Percentiles rank a stretch among this genome's conserved stretches.
Conservation (phyloP, 768 basidiomycete genomes). For the Termitomyces titanicus region DNA sequence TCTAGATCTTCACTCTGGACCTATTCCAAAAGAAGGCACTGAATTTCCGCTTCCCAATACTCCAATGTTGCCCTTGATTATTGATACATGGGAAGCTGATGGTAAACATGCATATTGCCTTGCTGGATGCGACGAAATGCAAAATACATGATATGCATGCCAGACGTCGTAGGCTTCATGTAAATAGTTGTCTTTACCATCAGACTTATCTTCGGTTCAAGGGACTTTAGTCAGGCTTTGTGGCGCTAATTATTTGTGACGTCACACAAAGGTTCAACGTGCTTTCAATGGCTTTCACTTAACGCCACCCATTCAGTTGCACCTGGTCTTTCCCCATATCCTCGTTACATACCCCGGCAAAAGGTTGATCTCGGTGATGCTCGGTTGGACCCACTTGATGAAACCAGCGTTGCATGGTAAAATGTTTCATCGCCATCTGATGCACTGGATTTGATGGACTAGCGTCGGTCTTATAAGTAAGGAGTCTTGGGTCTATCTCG, state of each 20-base stretch:
- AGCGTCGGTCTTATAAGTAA: constrained; percentile 7
- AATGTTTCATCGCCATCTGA: constrained; percentile 5
- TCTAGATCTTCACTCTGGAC: constrained; percentile 31
- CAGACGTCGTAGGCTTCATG: background rate
- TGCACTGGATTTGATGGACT: constrained; percentile 5
- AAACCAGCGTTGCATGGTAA: background rate
- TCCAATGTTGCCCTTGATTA: constrained; percentile 10
- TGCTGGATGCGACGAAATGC: constrained; percentile 13
- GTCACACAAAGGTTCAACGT: too few relatives aligned
- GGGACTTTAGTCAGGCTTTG: background rate
- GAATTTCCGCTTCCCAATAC: constrained; percentile 3
- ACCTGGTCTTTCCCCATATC: too few relatives aligned
- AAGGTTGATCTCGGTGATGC: background rate
- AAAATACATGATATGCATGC: background rate
- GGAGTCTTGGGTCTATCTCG: background rate
- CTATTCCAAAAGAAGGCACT: constrained; percentile 2
- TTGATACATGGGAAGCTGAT: constrained; percentile 27
- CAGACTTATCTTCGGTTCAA: too few relatives aligned
- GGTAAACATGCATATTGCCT: constrained; percentile 24
- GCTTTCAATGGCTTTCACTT: too few relatives aligned
- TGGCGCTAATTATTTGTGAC: too few relatives aligned
- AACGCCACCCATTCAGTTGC: too few relatives aligned
- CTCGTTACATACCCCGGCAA: too few relatives aligned
- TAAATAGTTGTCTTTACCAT: background rate
- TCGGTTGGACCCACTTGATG: background rate